A percentile compares a stretch with the other conserved stretches of the same genome.
Evolutionary conservation across 2,329 filamentous ascomycete genomes (phyloP).

Genomic region (Colletotrichum sublineola): DNA sequence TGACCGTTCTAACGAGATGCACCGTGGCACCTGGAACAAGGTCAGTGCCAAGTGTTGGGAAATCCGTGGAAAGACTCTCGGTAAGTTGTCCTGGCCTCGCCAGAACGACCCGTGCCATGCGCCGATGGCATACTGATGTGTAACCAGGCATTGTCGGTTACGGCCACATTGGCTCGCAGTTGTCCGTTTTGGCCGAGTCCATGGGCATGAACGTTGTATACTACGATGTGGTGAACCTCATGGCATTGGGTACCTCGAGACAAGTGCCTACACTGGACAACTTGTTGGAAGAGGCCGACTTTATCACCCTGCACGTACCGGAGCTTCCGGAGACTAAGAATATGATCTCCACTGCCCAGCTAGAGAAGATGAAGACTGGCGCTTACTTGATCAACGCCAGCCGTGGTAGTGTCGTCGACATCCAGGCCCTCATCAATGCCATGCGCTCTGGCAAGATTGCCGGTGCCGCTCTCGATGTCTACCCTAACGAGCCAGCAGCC

Average conservation of each 20-base stretch:
- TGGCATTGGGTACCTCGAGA: conserved; percentile 89
- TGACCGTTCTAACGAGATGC: conserved; percentile 94
- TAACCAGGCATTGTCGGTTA: conserved; percentile 89
- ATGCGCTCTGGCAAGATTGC: conserved; percentile 89
- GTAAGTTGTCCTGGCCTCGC: conserved; percentile 56
- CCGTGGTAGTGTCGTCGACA: conserved; percentile 93
- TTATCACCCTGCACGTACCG: conserved; percentile 94
- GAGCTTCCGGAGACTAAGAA: conserved; percentile 93
- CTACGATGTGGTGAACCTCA: conserved; percentile 94
- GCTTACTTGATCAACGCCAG: conserved; percentile 97
- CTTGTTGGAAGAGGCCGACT: conserved; percentile 85
- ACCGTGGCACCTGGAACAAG: conserved; percentile 97
- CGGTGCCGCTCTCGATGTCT: conserved; percentile 96
- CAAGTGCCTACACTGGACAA: conserved; percentile 84
- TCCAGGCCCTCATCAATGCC: conserved; percentile 89
- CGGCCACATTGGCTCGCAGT: conserved; percentile 95
- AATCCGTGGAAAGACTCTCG: conserved; percentile 95
- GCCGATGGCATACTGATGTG: conserved; percentile 20
- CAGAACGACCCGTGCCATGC: background rate
- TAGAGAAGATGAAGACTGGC: conserved; percentile 91
- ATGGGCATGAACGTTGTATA: conserved; percentile 99
- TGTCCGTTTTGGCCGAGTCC: conserved; percentile 94
- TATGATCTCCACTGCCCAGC: conserved; percentile 85
- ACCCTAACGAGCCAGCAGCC: conserved; percentile 90
- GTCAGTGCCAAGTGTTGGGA: conserved; percentile 98